Evolutionary conservation across 352 stramenopile genomes (phyloP), one percentile per base, ranked within the genome.

Genomic region (Albugo laibachii): DNA sequence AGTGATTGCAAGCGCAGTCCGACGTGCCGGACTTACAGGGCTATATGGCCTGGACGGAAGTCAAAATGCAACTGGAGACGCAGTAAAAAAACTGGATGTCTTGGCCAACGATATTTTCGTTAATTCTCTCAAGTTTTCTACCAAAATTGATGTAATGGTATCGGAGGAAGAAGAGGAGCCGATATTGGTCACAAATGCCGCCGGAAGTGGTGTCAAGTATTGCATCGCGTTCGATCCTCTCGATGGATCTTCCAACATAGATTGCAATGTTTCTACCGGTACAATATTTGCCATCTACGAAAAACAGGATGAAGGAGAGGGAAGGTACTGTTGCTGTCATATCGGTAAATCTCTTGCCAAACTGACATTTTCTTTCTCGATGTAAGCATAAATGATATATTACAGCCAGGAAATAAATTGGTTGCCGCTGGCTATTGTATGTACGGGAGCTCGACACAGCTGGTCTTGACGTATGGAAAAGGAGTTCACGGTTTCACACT

Each of bases 221-320:
- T 97, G 89, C 68, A 96, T 98, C 52, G 93, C 91, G 8, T 98
- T 98, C 55, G 95, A 99, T 61, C 95, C 95, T 41, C 71, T 99
- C 0, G 95, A 99, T 62, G 95, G 95, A 40, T 98, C 91, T 16
- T 97, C 83, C 43, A 99, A 99, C 70, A 98, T 99, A 83, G 95
- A 99, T 67, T 98, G 94, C 65, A 98, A 98, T 62, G 93, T 99
- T 27, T 98, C 91, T 41, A 96, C 96, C 21, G 94, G 95, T 47
- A 98, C 94, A 37, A 99, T 99, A 63, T 98, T 99, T 61, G 84
- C 80, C 48, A 96, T 99, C 36, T 99, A 97, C 63, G 77, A 97
- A 55, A 85, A 81, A 47, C 63, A 82, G 31, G 49, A 56, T 49
- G 45, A 42, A 52, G 49, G 63, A 62, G 1, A 41, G 67, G 41